Evolutionary conservation across 768 basidiomycete species (phyloP).

Genomic region (Phaeotremella skinneri): DNA sequence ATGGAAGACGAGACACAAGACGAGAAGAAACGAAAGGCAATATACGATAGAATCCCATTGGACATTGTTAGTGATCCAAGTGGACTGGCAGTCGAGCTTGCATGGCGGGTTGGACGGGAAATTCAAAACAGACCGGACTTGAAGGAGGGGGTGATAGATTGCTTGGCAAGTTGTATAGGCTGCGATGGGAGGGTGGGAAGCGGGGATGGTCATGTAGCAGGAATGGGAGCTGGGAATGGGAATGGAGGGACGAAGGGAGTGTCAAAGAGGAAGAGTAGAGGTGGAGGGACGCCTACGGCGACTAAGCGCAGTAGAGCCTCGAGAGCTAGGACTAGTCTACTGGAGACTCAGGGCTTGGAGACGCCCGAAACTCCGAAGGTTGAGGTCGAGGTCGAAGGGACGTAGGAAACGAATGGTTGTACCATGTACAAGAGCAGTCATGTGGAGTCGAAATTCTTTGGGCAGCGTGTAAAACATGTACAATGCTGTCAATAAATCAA

Average conservation of each 20-base stretch:
- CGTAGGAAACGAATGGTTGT: no score
- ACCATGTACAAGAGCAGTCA: no score
- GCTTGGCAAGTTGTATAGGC: neutral
- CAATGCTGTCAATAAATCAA: no score
- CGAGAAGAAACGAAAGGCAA: slow-evolving; percentile 71
- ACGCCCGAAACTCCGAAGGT: no score
- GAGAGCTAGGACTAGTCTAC: no score
- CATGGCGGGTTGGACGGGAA: slow-evolving; percentile 67
- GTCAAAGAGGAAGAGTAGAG: neutral
- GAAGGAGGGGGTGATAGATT: neutral
- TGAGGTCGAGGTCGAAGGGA: no score
- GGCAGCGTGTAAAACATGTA: no score
- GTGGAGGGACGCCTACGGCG: no score
- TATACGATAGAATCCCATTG: slow-evolving; percentile 73
- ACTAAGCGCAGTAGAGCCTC: no score
- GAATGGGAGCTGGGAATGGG: neutral
- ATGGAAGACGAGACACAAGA: slow-evolving; percentile 63
- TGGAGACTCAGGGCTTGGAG: no score
- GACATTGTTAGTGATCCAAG: slow-evolving; percentile 80
- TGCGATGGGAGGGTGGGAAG: neutral
- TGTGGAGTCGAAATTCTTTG: no score
- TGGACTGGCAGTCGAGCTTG: slow-evolving; percentile 74
- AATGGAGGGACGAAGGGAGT: neutral
- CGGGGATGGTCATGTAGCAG: neutral
- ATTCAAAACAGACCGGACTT: slow-evolving; percentile 12